Evolutionary conservation across 1,284 basidiomycete genomes (phyloP).

Genomic region (Ceratobasidium theobromae): DNA sequence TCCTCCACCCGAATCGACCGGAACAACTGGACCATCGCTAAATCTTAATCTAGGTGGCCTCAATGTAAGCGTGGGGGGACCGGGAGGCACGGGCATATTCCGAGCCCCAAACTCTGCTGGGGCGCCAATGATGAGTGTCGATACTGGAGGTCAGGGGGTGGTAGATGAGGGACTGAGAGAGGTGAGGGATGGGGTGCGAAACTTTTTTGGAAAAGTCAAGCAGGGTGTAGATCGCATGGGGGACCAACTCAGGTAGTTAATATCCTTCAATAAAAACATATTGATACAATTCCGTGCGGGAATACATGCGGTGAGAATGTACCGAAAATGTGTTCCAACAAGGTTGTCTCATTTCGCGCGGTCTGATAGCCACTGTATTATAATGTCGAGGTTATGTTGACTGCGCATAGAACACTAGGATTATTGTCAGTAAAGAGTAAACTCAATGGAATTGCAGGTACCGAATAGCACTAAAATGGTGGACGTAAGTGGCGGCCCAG

Average conservation of each 20-base stretch:
- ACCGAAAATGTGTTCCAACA: neutral
- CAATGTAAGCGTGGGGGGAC: constrained; percentile 86
- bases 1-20: constrained; percentile 48
- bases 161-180: constrained; percentile 67
- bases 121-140: constrained; percentile 10
- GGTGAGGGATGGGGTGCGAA: constrained; percentile 84
- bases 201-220: constrained; percentile 82
- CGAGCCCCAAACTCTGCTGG: constrained; percentile 48
- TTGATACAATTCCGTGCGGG: constrained; percentile 18
- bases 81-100: constrained; percentile 79
- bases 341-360: constrained; percentile 31
- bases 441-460: constrained; percentile 44
- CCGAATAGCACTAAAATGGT: constrained; percentile 70
- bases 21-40: constrained; percentile 62
- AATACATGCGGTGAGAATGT: too few species aligned
- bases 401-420: constrained; percentile 88
- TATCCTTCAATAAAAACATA: constrained; percentile 16
- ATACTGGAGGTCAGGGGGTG: constrained; percentile 57
- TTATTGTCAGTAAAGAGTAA: constrained; percentile 41
- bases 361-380: constrained; percentile 50
- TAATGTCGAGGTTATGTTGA: constrained; percentile 78
- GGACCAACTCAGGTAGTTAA: constrained; percentile 21
- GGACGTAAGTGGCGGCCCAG: neutral
- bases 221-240: constrained; percentile 69
- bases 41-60: constrained; percentile 89